Conservation (phyloP, 495 filamentous ascomycete species). For the Penicillium taxi region DNA sequence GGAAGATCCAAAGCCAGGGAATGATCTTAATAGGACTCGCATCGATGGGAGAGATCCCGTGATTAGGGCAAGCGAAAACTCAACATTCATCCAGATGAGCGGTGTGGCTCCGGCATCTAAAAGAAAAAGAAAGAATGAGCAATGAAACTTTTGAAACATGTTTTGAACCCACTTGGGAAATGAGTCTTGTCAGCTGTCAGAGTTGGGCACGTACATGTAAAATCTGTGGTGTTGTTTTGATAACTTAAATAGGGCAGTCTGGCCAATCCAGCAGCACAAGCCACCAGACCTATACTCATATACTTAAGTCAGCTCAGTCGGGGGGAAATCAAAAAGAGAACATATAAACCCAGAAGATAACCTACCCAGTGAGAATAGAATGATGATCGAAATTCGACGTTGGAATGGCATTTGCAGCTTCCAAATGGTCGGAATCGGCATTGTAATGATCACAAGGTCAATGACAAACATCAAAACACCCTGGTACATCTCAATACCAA, state of each 20-base stretch:
- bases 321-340: neutral
- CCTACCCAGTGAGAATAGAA: conserved; percentile 42
- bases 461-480: conserved; percentile 28
- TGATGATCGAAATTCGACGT: conserved; percentile 42
- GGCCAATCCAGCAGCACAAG: neutral
- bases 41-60: conserved; percentile 2
- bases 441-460: conserved; percentile 42
- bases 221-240: conserved; percentile 3
- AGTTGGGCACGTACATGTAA: conserved; percentile 4
- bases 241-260: conserved; percentile 1
- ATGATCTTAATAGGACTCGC: neutral
- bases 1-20: neutral
- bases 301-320: neutral
- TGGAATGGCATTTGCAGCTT: conserved; percentile 34
- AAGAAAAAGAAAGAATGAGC: conserved; percentile 1
- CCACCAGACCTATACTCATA: neutral
- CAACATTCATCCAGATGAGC: conserved; percentile 3
- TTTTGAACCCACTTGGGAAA: too few relatives aligned
- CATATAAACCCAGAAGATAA: neutral
- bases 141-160: too few relatives aligned
- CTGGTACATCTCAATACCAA: conserved; percentile 13
- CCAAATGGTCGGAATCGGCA: conserved; percentile 42
- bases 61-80: conserved; percentile 1
- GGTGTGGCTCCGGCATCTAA: conserved; percentile 1
- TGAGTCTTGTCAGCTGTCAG: too few relatives aligned